Base-by-base conservation (phyloP, 805 yeast genomes). In the Cyberlindnera maclurae region DNA sequence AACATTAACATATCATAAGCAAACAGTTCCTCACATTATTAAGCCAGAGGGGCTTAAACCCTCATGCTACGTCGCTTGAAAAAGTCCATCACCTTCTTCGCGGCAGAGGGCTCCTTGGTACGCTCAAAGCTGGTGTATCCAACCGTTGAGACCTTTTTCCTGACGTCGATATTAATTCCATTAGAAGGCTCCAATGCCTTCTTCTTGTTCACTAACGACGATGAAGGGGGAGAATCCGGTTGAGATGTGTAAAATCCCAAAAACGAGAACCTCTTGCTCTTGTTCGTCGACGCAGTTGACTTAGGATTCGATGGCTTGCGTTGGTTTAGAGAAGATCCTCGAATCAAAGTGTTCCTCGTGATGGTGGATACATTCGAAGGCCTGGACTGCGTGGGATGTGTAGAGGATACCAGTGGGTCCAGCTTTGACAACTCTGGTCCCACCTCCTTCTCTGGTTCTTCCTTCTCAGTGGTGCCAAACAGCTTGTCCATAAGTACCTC, bases 81-180 rank as follows among this genome's bases (percentile, higher is more conserved):
- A 57, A 82, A 82, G 57, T 81, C 89, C 71, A 82, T 75, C 9
- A 82, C 88, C 51, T 77, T 77, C 54, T 79, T 76, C 5, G 93
- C 87, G 2, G 93, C 81, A 34, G 88, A 79, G 15, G 78, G 76
- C 48, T 79, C 85, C 48, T 72, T 76, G 39, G 51, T 56, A 37
- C 49, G 55, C 32, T 47, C 53, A 38, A 55, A 51, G 36, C 54
- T 52, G 20, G 57, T 49, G 31, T 54, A 54, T 2, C 44, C 49
- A 15, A 48, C 43, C 0, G 37, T 34, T 3, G 51, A 39, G 22
- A 46, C 49, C 27, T 40, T 40, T 40, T 44, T 49, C 44, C 34
- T 46, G 9, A 40, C 29, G 12, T 31, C 30, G 37, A 41, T 45
- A 29, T 49, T 54, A 3, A 42, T 44, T 8, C 44, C 51, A 35